Conservation (phyloP, 2,329 filamentous ascomycete genomes). For the Thelonectria discophora region DNA sequence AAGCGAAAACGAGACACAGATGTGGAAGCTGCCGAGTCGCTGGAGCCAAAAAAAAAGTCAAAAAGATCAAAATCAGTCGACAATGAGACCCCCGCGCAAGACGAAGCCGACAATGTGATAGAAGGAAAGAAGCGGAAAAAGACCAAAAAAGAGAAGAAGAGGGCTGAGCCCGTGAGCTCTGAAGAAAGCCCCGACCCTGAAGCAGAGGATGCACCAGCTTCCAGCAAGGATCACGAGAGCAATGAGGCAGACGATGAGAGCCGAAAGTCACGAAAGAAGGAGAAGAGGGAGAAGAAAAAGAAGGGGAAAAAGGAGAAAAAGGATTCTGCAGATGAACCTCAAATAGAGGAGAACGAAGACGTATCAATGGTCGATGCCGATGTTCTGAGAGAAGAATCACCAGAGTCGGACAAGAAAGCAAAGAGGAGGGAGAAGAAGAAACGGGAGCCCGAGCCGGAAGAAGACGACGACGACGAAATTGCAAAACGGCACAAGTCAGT, state of each 20-base stretch:
- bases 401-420: constrained; percentile 22
- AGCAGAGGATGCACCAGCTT: constrained; percentile 17
- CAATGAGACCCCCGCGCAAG: constrained; percentile 18
- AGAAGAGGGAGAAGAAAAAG: constrained; percentile 24
- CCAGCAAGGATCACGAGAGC: constrained; percentile 48
- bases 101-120: constrained; percentile 22
- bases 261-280: constrained; percentile 22
- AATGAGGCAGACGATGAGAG: constrained; percentile 40
- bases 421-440: constrained; percentile 47
- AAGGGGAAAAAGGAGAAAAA: constrained; percentile 4
- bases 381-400: constrained; percentile 8
- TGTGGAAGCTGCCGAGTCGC: constrained; percentile 40
- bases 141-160: constrained; percentile 37
- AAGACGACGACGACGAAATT: constrained; percentile 37
- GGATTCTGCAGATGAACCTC: not conserved
- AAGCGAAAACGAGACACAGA: constrained; percentile 51
- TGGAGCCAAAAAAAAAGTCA: constrained; percentile 47
- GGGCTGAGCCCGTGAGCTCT: constrained; percentile 26
- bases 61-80: constrained; percentile 37
- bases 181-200: constrained; percentile 27
- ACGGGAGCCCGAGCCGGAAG: constrained; percentile 35
- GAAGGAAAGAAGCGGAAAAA: constrained; percentile 39
- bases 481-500: constrained; percentile 58
- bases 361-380: constrained; percentile 35
- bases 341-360: constrained; percentile 22